phyloP scores from a whole-genome alignment of 2,329 filamentous ascomycete genomes.

The Beauveria asiatica region DNA sequence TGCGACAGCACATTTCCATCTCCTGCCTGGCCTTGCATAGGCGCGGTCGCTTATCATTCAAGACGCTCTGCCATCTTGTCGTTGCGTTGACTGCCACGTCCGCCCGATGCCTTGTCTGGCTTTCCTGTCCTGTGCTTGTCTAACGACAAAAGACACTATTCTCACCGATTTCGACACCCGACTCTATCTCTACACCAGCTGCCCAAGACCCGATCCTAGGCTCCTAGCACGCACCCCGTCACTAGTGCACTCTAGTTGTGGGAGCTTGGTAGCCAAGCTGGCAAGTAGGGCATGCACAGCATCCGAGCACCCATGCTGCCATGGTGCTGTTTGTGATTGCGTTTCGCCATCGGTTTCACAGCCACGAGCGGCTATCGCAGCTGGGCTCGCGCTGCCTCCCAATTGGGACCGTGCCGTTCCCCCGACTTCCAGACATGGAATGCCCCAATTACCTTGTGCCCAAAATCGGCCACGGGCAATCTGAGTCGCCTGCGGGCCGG shows the following conservation, averaged over 20 bases:
- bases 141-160: neutral
- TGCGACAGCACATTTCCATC: neutral
- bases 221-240: neutral
- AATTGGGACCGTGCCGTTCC: constrained; percentile 1
- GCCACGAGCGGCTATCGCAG: constrained; percentile 5
- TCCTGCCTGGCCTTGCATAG: neutral
- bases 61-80: neutral
- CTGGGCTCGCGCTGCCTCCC: neutral
- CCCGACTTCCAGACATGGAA: constrained; percentile 1
- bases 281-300: neutral
- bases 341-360: constrained; percentile 4
- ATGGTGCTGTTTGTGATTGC: neutral
- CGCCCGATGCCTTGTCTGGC: neutral
- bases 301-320: neutral
- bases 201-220: neutral
- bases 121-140: neutral
- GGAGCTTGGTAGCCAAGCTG: neutral
- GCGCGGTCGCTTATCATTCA: neutral
- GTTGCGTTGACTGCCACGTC: neutral
- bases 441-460: neutral
- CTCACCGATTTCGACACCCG: constrained; percentile 6
- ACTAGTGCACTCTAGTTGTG: neutral
- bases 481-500: constrained; percentile 9
- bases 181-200: neutral
- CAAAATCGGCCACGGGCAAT: constrained; percentile 5